A percentile compares a stretch with the other conserved stretches of the same genome.
phyloP scores from a whole-genome alignment of 257 asterid species.

The Capsicum baccatum region DNA sequence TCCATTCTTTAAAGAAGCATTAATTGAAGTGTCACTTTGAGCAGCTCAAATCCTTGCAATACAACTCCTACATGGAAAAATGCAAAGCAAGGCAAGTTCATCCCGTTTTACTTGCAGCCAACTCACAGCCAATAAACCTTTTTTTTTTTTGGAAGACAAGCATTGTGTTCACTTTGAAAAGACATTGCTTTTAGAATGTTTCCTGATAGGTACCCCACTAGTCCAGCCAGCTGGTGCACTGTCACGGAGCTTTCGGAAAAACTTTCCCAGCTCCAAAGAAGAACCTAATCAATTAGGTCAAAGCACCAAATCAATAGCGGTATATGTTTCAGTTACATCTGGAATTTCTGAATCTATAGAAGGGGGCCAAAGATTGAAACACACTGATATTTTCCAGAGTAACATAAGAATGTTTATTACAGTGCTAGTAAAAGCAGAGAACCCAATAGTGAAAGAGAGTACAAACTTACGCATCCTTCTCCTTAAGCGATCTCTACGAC shows the following conservation, averaged over 20 bases:
- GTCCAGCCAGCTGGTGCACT: neutral
- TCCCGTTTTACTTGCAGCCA: constrained; percentile 6
- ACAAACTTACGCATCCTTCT: constrained; percentile 67
- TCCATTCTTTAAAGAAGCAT: neutral
- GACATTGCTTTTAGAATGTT: neutral
- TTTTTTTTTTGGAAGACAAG: constrained; percentile 12
- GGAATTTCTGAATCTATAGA: neutral
- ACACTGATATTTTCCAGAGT: neutral
- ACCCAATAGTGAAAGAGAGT: neutral
- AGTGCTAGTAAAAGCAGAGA: constrained; percentile 2
- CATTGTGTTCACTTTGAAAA: neutral
- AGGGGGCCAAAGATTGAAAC: neutral
- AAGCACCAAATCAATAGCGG: neutral
- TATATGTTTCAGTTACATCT: neutral
- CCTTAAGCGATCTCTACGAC: constrained; percentile 50
- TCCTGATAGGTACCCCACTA: neutral
- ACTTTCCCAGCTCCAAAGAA: neutral
- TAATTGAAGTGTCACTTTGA: neutral
- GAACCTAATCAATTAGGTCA: neutral
- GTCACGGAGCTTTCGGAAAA: neutral
- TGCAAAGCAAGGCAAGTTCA: neutral
- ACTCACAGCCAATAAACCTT: neutral
- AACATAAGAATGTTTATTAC: neutral
- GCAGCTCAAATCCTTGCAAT: constrained; percentile 3
- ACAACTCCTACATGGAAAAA: neutral